Evolutionary conservation across 2,329 filamentous ascomycete species (phyloP).

Genomic region (Hirsutella rhossiliensis): DNA sequence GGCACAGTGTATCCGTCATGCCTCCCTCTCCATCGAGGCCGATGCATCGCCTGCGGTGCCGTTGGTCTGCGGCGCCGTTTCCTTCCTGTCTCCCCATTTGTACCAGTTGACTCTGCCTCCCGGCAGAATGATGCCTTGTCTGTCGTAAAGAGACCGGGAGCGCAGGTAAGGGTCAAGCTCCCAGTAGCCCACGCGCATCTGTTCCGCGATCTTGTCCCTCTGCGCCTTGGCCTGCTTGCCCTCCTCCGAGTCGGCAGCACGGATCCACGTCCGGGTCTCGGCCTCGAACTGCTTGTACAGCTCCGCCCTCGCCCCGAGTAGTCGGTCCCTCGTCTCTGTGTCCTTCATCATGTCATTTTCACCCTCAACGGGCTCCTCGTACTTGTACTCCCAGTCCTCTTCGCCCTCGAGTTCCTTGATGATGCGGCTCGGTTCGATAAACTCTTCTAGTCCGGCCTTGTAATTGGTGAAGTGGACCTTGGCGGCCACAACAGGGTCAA

Average conservation of each 20-base stretch:
- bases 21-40: too few relatives aligned
- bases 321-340: conserved; percentile 44
- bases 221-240: conserved; percentile 38
- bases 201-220: conserved; percentile 48
- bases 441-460: conserved; percentile 64
- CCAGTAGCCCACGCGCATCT: conserved; percentile 73
- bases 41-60: background rate
- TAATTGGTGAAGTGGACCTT: conserved; percentile 92
- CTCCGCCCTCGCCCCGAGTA: conserved; percentile 50
- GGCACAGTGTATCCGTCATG: too few relatives aligned
- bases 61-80: conserved; percentile 6
- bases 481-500: conserved; percentile 87
- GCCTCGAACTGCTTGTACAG: conserved; percentile 66
- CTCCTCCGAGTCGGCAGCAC: conserved; percentile 25
- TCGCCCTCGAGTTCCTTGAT: conserved; percentile 76
- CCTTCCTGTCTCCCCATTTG: conserved; percentile 14
- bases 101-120: conserved; percentile 66
- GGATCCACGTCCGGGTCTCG: conserved; percentile 65
- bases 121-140: conserved; percentile 56
- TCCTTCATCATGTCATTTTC: conserved; percentile 72
- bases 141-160: conserved; percentile 74
- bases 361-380: conserved; percentile 59
- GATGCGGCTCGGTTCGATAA: conserved; percentile 59
- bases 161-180: conserved; percentile 75
- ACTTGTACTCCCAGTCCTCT: conserved; percentile 75